Evolutionary conservation across 129 eudicot genomes (phyloP).

Genomic region (Apium graveolens): DNA sequence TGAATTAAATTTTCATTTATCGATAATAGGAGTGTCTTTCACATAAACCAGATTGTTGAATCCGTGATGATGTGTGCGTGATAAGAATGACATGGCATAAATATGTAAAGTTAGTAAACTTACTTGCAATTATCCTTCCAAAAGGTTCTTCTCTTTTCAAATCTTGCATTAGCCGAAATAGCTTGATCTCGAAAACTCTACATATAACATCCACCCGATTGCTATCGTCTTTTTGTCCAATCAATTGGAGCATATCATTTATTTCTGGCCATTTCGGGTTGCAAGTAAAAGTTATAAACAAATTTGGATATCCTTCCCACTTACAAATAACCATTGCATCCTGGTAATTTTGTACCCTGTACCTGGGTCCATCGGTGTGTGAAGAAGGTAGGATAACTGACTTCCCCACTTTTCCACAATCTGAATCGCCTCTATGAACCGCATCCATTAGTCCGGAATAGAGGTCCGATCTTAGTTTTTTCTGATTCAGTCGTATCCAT

Average conservation of each 20-base stretch:
- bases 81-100: too few relatives aligned
- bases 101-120: neutral
- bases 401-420: slow-evolving; percentile 1
- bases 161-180: neutral
- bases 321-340: slow-evolving; percentile 13
- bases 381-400: neutral
- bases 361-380: neutral
- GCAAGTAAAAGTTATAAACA: neutral
- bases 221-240: neutral
- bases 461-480: too few relatives aligned
- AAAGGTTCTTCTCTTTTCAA: neutral
- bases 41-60: too few relatives aligned
- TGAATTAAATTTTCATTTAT: too few relatives aligned
- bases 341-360: slow-evolving; percentile 2
- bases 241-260: neutral
- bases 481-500: too few relatives aligned
- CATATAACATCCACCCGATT: neutral
- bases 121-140: neutral
- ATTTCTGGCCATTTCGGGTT: neutral
- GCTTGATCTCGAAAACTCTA: neutral
- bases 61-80: too few relatives aligned
- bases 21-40: too few relatives aligned
- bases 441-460: too few relatives aligned
- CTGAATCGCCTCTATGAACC: neutral
- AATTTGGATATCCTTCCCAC: slow-evolving; percentile 1